These are phyloP conservation scores for Inga laurina DNA, from an alignment of 306 rosid genomes.

Conservation along the genomic window DNA sequence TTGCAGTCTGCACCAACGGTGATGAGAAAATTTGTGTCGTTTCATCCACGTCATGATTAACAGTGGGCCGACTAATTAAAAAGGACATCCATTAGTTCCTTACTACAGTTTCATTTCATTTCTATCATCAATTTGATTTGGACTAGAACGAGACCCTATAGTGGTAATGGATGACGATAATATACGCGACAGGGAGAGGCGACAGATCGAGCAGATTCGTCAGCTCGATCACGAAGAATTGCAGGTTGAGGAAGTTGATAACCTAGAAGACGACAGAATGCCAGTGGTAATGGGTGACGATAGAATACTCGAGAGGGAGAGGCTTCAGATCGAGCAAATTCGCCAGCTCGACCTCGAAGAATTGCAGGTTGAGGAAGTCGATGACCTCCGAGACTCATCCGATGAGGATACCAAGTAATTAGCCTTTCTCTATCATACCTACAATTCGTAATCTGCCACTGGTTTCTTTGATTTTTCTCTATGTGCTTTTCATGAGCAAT, in stretches of 20 bases:
- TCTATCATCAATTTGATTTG: background rate
- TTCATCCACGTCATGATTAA: background rate
- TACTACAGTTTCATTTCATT: background rate
- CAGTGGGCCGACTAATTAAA: background rate
- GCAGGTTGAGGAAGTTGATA: slow-evolving; percentile 81
- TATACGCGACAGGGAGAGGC: slow-evolving; percentile 67
- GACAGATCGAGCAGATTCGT: slow-evolving; percentile 85
- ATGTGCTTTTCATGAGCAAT: background rate
- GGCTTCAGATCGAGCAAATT: slow-evolving; percentile 87
- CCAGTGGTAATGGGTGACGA: slow-evolving; percentile 51
- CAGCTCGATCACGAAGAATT: slow-evolving; percentile 88
- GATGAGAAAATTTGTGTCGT: background rate
- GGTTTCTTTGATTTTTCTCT: slow-evolving; percentile 6
- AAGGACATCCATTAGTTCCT: background rate
- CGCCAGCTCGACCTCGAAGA: slow-evolving; percentile 88
- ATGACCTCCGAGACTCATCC: slow-evolving; percentile 47
- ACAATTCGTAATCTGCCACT: background rate
- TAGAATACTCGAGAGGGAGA: slow-evolving; percentile 66
- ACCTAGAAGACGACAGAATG: background rate
- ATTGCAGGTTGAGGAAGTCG: slow-evolving; percentile 85
- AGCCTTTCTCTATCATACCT: background rate
- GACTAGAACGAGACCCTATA: background rate
- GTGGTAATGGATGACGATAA: slow-evolving; percentile 58
- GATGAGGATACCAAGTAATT: slow-evolving; percentile 57
- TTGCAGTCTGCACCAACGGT: background rate